Evolutionary conservation across 2,329 filamentous ascomycete species (phyloP).

Genomic region (Diplodia intermedia): DNA sequence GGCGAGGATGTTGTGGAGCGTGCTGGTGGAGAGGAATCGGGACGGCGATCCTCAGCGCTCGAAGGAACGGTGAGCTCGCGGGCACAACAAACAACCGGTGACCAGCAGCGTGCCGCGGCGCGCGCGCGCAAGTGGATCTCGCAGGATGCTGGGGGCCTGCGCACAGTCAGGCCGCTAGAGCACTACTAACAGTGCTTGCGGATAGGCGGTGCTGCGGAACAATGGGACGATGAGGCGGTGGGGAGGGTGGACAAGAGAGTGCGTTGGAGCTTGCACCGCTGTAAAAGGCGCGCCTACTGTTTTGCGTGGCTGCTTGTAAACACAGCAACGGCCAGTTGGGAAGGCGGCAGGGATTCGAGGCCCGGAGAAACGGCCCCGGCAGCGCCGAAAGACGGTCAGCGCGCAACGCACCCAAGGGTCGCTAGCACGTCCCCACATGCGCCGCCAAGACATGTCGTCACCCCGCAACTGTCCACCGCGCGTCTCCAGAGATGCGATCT

Average conservation of each 20-base stretch:
- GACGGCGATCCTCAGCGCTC: slow-evolving; percentile 20
- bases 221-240: slow-evolving; percentile 43
- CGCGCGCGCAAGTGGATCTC: slow-evolving; percentile 35
- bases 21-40: slow-evolving; percentile 24
- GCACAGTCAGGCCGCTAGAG: slow-evolving; percentile 40
- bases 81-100: slow-evolving; percentile 20
- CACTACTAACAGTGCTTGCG: slow-evolving; percentile 48
- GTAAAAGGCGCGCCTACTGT: slow-evolving; percentile 20
- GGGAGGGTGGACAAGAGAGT: slow-evolving; percentile 21
- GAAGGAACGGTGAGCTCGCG: slow-evolving; percentile 29
- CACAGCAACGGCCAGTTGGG: slow-evolving; percentile 9
- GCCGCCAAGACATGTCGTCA: slow-evolving; percentile 11
- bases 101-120: slow-evolving; percentile 16
- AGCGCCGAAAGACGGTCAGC: not conserved
- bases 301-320: slow-evolving; percentile 10
- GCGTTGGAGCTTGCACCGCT: slow-evolving; percentile 34
- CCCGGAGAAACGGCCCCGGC: not conserved
- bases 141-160: slow-evolving; percentile 36
- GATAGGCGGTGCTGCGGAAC: slow-evolving; percentile 46
- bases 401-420: not conserved
- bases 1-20: slow-evolving; percentile 34
- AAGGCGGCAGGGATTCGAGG: slow-evolving; percentile 4
- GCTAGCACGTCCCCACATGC: slow-evolving; percentile 3
- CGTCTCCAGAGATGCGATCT: slow-evolving; percentile 25
- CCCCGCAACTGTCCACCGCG: slow-evolving; percentile 14